phyloP scores from a whole-genome alignment of 2,329 filamentous ascomycete genomes.

The Aureobasidium sp. region DNA sequence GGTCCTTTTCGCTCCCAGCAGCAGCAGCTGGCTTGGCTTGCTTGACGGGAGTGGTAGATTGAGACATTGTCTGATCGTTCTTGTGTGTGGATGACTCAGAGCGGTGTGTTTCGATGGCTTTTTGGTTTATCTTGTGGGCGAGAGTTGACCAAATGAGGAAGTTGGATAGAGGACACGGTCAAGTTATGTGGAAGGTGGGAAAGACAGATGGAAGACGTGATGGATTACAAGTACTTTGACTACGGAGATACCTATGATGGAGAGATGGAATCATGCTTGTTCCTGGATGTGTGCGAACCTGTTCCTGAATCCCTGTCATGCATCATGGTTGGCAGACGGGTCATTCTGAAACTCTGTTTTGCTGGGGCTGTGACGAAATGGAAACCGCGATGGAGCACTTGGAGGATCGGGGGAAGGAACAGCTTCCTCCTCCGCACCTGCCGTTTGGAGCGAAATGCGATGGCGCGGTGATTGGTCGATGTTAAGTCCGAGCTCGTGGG shows the following conservation, averaged over 20 bases:
- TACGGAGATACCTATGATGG: not conserved
- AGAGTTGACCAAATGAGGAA: not conserved
- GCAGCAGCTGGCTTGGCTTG: constrained; percentile 19
- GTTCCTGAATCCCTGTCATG: constrained; percentile 11
- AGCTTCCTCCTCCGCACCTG: constrained; percentile 10
- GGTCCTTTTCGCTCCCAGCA: constrained; percentile 26
- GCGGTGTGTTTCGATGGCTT: constrained; percentile 6
- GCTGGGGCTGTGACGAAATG: constrained; percentile 19
- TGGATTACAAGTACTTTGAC: not conserved
- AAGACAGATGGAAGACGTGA: not conserved
- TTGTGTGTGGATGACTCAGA: not conserved
- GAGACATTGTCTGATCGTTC: not conserved
- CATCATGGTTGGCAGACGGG: constrained; percentile 10
- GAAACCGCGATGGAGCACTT: not conserved
- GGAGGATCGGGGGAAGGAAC: not conserved
- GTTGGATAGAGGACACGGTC: not conserved
- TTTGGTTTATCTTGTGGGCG: not conserved
- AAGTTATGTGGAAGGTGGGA: not conserved
- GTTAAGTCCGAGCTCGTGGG: constrained; percentile 13
- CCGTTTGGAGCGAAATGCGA: constrained; percentile 19
- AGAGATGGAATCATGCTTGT: not conserved
- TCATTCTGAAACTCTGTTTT: constrained; percentile 4
- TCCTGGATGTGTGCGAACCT: constrained; percentile 1
- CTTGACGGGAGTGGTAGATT: constrained; percentile 23
- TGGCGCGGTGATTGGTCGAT: constrained; percentile 14